Base-by-base conservation (phyloP, 164 flowering plant genomes). In the Chloranthus sessilifolius region DNA sequence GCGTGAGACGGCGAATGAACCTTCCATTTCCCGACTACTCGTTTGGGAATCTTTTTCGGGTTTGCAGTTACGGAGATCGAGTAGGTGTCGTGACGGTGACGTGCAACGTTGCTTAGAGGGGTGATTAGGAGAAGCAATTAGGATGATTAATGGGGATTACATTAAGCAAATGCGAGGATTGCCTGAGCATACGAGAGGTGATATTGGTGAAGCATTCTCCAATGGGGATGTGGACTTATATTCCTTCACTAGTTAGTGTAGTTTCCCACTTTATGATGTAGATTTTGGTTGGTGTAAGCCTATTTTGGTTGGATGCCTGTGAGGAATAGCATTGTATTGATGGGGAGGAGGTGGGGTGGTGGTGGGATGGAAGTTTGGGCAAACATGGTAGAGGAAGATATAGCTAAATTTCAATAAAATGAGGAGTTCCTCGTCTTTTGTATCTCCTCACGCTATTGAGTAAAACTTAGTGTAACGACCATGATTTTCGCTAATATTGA, bases 271-370 rank as follows among this genome's bases (percentile, higher is more conserved):
- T 10, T 39, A 39, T 15, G 43, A 39, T 5, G 43, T 22, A 4
- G 43, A 39, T 15, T 39, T 39, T 39, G 43, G 43, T n/a, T 39
- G 43, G 20, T 20, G 43, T n/a, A 39, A 39, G 43, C 43, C 43
- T 10, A 39, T 17, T 5, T 39, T 17, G 22, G 7, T 22, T 3
- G 8, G 5, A 4, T 15, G 2, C 43, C 43, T 15, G 3, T 39
- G 5, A 19, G 19, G 4, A 15, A 39, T 39, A 3, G 5, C 5
- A 10, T 17, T 15, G 6, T 39, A 3, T 10, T 39, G 7, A 4
- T n/a, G 3, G 2, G 21, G 3, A 39, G 21, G 5, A 39, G 43
- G 5, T 39, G 22, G 4, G 43, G n/a, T n/a, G n/a, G 43, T 17
- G 43, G 19, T 19, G 43, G 20, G 5, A 10, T 39, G 4, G 43